Conservation (phyloP, 805 yeast genomes). For the Wickerhamomyces chaumierensis region DNA sequence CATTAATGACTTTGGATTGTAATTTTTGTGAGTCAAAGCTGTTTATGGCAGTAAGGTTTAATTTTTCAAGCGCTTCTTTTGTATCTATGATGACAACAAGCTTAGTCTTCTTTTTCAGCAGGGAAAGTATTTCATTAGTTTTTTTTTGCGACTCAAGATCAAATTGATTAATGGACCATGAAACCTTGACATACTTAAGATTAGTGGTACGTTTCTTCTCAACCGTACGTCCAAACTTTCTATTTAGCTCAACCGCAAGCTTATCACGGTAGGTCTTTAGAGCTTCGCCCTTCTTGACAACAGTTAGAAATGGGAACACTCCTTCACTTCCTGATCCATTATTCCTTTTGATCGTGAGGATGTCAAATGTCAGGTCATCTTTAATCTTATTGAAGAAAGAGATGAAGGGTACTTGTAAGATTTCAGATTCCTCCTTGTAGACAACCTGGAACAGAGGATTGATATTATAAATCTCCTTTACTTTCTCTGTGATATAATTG, state of each 20-base stretch:
- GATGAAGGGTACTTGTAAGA: constrained; percentile 4
- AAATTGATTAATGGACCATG: constrained; percentile 45
- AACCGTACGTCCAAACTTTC: constrained; percentile 16
- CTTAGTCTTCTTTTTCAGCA: constrained; percentile 31
- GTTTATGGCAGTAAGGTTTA: constrained; percentile 8
- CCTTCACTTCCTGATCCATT: not conserved
- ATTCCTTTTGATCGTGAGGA: constrained; percentile 10
- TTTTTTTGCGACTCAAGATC: constrained; percentile 46
- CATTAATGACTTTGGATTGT: constrained; percentile 12
- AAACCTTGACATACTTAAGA: constrained; percentile 35
- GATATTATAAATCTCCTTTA: constrained; percentile 7
- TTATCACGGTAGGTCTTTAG: constrained; percentile 20
- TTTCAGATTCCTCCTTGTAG: constrained; percentile 6
- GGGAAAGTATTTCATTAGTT: constrained; percentile 33
- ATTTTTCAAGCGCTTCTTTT: constrained; percentile 17
- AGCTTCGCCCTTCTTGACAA: constrained; percentile 9
- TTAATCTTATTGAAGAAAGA: constrained; percentile 5
- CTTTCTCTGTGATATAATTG: constrained; percentile 11
- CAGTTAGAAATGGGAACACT: constrained; percentile 8
- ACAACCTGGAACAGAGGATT: constrained; percentile 8
- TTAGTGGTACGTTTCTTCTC: constrained; percentile 21
- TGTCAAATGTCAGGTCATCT: constrained; percentile 9
- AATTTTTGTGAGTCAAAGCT: constrained; percentile 7
- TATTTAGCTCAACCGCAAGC: constrained; percentile 11
- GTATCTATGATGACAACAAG: constrained; percentile 28